Percentiles rank a stretch among this genome's conserved stretches.
Evolutionary conservation across 176 grass and related monocot genomes (phyloP).

Genomic region (Alloteropsis semialata): DNA sequence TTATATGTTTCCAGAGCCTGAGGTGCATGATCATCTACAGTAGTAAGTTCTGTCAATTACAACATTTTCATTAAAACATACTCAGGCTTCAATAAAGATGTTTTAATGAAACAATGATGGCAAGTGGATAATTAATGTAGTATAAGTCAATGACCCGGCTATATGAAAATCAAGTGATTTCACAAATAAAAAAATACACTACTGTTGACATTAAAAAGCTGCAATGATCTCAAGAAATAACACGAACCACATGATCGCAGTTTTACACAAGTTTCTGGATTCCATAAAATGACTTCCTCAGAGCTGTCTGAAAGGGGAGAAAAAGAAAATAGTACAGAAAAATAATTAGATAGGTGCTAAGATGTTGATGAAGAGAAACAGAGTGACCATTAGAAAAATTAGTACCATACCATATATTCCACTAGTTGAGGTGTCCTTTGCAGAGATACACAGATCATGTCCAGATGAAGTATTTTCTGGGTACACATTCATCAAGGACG

Average conservation of each 20-base stretch:
- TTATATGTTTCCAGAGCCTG: slow-evolving; percentile 4
- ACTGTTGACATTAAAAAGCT: not conserved
- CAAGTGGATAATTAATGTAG: not conserved
- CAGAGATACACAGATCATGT: slow-evolving; percentile 12
- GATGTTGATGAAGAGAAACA: not conserved
- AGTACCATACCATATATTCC: slow-evolving; percentile 44
- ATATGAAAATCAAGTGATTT: slow-evolving; percentile 16
- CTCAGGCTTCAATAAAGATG: not conserved
- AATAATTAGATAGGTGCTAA: not conserved
- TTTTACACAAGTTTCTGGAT: slow-evolving; percentile 19
- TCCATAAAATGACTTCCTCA: slow-evolving; percentile 44
- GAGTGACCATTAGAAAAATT: slow-evolving; percentile 5
- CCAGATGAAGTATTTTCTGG: slow-evolving; percentile 23
- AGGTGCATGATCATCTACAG: slow-evolving; percentile 2
- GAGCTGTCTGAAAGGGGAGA: slow-evolving; percentile 8
- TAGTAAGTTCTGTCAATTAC: slow-evolving; percentile 1
- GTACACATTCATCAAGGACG: not conserved
- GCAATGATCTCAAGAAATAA: slow-evolving; percentile 3
- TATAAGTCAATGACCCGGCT: not conserved
- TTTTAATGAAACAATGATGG: not conserved
- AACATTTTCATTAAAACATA: slow-evolving; percentile 14
- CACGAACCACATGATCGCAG: slow-evolving; percentile 2
- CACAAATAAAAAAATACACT: not conserved
- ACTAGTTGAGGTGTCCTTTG: not conserved
- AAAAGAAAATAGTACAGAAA: not conserved